A percentile compares a stretch with the other conserved stretches of the same genome.
Evolutionary conservation across 1,139 yeast genomes (phyloP).

Genomic region (Yamadazyma atlantica): DNA sequence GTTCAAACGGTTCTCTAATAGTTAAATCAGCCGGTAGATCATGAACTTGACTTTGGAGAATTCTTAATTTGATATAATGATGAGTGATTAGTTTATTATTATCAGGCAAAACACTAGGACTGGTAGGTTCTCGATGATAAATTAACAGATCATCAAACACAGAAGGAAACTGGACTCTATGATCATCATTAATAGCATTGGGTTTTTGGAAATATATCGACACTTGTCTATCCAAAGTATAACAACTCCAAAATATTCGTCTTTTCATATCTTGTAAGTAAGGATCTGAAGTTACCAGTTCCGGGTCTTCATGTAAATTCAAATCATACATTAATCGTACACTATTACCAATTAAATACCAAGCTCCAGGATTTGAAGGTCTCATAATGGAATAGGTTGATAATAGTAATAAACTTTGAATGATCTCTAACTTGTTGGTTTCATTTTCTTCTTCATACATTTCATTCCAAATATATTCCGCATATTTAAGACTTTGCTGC

Average conservation of each 20-base stretch:
- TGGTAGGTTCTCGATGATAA: conserved; percentile 4
- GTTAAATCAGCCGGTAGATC: background rate
- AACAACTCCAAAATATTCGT: conserved; percentile 84
- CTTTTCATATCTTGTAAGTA: conserved; percentile 67
- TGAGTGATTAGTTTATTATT: conserved; percentile 7
- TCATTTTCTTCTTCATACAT: conserved; percentile 22
- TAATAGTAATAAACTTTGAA: conserved; percentile 68
- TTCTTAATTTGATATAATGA: conserved; percentile 12
- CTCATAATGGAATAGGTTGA: conserved; percentile 71
- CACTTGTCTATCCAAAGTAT: conserved; percentile 73
- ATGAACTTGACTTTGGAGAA: conserved; percentile 10
- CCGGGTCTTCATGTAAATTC: conserved; percentile 67
- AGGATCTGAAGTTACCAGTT: conserved; percentile 33
- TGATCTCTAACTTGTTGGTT: conserved; percentile 59
- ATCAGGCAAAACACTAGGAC: background rate
- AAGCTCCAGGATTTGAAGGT: conserved; percentile 79
- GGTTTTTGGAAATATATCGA: conserved; percentile 71
- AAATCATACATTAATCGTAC: conserved; percentile 75
- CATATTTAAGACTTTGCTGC: conserved; percentile 61
- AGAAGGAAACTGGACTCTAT: conserved; percentile 63
- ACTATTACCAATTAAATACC: conserved; percentile 84
- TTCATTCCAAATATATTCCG: conserved; percentile 49
- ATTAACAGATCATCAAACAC: conserved; percentile 66
- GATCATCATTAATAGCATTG: conserved; percentile 60
- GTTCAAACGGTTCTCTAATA: conserved; percentile 15